Evolutionary conservation across 2,329 filamentous ascomycete species (phyloP), one percentile per base, ranked within the genome.

Genomic region (Fusarium goolgardi): DNA sequence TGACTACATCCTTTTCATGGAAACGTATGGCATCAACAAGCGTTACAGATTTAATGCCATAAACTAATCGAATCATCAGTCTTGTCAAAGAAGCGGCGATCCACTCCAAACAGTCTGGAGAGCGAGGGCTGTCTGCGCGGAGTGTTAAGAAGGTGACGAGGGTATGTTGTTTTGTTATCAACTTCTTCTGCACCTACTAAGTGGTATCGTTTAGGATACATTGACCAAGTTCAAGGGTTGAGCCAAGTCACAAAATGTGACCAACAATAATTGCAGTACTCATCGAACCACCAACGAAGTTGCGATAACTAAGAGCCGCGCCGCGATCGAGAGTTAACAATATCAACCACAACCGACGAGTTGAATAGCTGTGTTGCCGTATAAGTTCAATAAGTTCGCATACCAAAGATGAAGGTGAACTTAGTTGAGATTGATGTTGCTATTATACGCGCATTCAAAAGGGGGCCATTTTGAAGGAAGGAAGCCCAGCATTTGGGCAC

Each of bases 1-100:
- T 59, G 89, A 96, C 75, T 96, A 96, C 69, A 87, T 92, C 68
- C 83, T 96, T 3, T 96, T 97, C 71, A 90, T 97, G 86, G 85
- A 89, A 75, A 84, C 81, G 86, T 88, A 78, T 53, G 82, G 39
- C 25, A 32, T 18, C 27, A 18, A 45, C 25, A 1, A 37, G 10
- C 12, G n/a, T 11, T 18, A 21, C 9, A 49, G 13, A 31, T 5
- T 29, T 8, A 29, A 29, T n/a, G 3, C 23, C 10, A 16, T 7
- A 11, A 39, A 23, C 57, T 54, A 55, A 69, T 13, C 16, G 6
- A 41, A 40, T 25, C 8, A 18, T 47, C 71, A 94, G 92, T 43
- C 82, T 96, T 53, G 86, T 96, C 77, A 93, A 91, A 70, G 93
- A 96, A 80, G 91, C 93, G 1, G 85, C 87, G 3, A 95, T 95